Percentiles rank a stretch among this genome's conserved stretches.
Conservation (phyloP, 495 filamentous ascomycete genomes). For the Thermochaetoides thermophila region DNA sequence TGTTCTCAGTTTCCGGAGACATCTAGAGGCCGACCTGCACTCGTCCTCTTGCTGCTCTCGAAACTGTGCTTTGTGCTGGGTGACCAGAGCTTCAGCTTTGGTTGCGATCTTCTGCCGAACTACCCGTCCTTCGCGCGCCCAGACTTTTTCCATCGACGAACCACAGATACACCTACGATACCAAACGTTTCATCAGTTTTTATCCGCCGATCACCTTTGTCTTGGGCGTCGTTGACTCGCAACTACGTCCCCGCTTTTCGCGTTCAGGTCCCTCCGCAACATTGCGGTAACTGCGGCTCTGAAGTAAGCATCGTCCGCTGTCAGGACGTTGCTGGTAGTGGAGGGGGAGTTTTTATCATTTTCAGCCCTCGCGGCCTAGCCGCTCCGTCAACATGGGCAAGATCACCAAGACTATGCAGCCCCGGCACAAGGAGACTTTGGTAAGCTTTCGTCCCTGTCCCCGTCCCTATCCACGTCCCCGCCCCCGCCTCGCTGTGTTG, state of each 20-base stretch:
- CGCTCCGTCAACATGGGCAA: constrained; percentile 65
- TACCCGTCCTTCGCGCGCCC: no score
- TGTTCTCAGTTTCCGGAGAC: background rate
- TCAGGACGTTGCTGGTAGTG: constrained; percentile 27
- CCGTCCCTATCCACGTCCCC: no score
- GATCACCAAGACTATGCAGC: constrained; percentile 88
- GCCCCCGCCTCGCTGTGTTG: no score
- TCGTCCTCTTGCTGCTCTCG: constrained; percentile 16
- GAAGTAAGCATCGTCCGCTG: constrained; percentile 21
- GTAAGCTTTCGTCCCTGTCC: constrained; percentile 42
- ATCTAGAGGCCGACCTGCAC: constrained; percentile 23
- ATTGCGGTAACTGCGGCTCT: constrained; percentile 17
- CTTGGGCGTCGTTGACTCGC: background rate
- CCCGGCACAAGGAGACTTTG: constrained; percentile 86
- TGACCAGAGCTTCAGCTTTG: constrained; percentile 11
- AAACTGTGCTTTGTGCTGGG: no score
- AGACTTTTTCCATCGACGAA: no score
- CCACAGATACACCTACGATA: no score
- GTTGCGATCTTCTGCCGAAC: constrained; percentile 5
- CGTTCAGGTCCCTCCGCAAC: constrained; percentile 9
- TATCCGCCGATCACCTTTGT: constrained; percentile 1
- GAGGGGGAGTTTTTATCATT: constrained; percentile 31
- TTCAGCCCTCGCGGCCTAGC: constrained; percentile 35
- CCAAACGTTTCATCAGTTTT: no score
- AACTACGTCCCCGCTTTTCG: constrained; percentile 2